Percentiles rank a stretch among this genome's conserved stretches.
Evolutionary conservation across 2,329 filamentous ascomycete species (phyloP).

Genomic region (Sporothrix brunneoviolacea): DNA sequence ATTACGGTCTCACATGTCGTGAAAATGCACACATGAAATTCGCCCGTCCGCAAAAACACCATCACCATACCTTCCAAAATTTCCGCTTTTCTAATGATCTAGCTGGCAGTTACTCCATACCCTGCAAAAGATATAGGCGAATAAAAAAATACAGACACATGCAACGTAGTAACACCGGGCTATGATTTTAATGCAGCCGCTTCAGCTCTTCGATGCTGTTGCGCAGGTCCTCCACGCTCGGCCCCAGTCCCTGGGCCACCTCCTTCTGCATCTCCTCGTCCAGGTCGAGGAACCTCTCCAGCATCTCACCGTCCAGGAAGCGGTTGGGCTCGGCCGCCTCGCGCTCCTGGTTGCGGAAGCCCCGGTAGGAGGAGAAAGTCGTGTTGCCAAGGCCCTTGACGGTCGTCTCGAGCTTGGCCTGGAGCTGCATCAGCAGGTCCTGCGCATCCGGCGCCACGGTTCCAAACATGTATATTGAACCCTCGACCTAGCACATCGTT

Average conservation of each 20-base stretch:
- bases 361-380: slow-evolving; percentile 72
- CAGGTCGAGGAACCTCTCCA: slow-evolving; percentile 77
- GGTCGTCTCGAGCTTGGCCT: slow-evolving; percentile 59
- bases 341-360: slow-evolving; percentile 66
- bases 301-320: slow-evolving; percentile 86
- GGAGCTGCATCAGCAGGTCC: slow-evolving; percentile 76
- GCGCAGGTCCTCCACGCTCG: slow-evolving; percentile 56
- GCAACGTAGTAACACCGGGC: too few species aligned
- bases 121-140: too few species aligned
- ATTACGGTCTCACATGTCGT: too few species aligned
- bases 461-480: slow-evolving; percentile 83
- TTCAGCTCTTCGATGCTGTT: slow-evolving; percentile 56
- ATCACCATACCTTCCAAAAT: too few species aligned
- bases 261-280: slow-evolving; percentile 49
- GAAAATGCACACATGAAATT: neutral
- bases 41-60: too few species aligned
- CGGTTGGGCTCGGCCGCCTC: slow-evolving; percentile 70
- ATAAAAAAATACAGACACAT: neutral
- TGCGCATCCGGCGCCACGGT: slow-evolving; percentile 66
- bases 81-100: neutral
- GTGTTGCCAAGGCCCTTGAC: slow-evolving; percentile 66
- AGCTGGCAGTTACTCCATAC: too few species aligned
- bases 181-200: slow-evolving; percentile 51
- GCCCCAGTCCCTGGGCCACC: slow-evolving; percentile 50
- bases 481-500: slow-evolving; percentile 61